Evolutionary conservation across 2,329 filamentous ascomycete species (phyloP).

Genomic region (Chlorencoelia australis): DNA sequence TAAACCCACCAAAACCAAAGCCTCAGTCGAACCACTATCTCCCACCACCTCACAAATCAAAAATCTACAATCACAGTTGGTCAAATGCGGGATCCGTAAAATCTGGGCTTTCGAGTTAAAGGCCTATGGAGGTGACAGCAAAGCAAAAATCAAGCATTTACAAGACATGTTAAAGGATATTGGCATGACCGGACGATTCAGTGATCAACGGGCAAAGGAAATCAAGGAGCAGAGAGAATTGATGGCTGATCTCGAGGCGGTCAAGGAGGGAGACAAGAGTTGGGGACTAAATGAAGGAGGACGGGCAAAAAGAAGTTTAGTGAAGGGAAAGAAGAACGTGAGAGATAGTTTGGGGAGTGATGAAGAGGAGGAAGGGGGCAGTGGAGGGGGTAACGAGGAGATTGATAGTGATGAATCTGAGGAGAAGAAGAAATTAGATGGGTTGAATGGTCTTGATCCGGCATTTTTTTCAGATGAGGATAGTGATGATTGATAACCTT

Average conservation of each 20-base stretch:
- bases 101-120: conserved; percentile 83
- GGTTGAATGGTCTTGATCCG: too few relatives aligned
- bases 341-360: conserved; percentile 24
- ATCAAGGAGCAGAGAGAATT: conserved; percentile 86
- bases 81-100: conserved; percentile 87
- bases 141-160: conserved; percentile 75
- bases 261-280: conserved; percentile 67
- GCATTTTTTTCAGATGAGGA: too few relatives aligned
- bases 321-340: conserved; percentile 15
- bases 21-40: conserved; percentile 33
- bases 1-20: conserved; percentile 32
- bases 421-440: conserved; percentile 32
- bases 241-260: conserved; percentile 70
- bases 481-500: too few relatives aligned
- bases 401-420: conserved; percentile 17
- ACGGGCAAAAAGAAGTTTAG: conserved; percentile 32
- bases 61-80: conserved; percentile 72
- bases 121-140: conserved; percentile 56
- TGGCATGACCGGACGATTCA: conserved; percentile 86
- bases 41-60: conserved; percentile 76
- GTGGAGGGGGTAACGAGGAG: conserved; percentile 7
- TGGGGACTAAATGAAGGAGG: conserved; percentile 52
- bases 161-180: conserved; percentile 67
- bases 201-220: conserved; percentile 68
- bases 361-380: conserved; percentile 6